Base-by-base conservation (phyloP, 768 basidiomycete genomes). In the Leccinum subgranulosum region DNA sequence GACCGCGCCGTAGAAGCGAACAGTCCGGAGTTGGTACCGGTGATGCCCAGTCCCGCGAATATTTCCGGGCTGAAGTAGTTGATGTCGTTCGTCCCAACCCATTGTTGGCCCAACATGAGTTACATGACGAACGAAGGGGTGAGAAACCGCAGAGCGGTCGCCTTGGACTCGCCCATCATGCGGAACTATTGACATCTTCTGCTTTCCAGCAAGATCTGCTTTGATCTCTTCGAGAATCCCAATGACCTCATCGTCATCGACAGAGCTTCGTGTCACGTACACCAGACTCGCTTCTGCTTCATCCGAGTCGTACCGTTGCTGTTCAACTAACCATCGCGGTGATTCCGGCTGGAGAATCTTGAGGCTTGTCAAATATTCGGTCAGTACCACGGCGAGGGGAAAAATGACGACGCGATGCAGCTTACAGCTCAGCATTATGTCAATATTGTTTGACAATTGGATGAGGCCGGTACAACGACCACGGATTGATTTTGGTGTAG, bases 41-140 rank as follows among this genome's bases (percentile, higher is more conserved):
- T 73, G 23, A 83, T 76, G 2, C 82, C 82, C 17, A 84, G 69
- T 36, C 68, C 68, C 3, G 75, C 75, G 59, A 84, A 83, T 58
- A 84, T 79, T 41, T 75, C 64, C 0, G 83, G 83, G 59, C 77
- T 77, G 57, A 77, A 84, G 61, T 84, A 84, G 63, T 81, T 81
- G 63, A 83, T 79, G 3, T 80, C 75, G 59, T 83, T 83, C 14
- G 79, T 79, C 14, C 82, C 82, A 0, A 78, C 81, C 76, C 79
- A 80, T 65, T 83, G 75, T 43, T 71, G 69, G 64, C 76, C 77
- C 58, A 79, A 72, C 76, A 81, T n/a, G n/a, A n/a, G n/a, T n/a
- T n/a, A n/a, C n/a, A n/a, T 80, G 57, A 80, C 70, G 28, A 81
- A 61, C 1, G 78, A 73, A 4, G 80, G 78, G 21, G 80, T 79